phyloP scores from a whole-genome alignment of 179 eudicot species.

The Sideroxylon spinosum region DNA sequence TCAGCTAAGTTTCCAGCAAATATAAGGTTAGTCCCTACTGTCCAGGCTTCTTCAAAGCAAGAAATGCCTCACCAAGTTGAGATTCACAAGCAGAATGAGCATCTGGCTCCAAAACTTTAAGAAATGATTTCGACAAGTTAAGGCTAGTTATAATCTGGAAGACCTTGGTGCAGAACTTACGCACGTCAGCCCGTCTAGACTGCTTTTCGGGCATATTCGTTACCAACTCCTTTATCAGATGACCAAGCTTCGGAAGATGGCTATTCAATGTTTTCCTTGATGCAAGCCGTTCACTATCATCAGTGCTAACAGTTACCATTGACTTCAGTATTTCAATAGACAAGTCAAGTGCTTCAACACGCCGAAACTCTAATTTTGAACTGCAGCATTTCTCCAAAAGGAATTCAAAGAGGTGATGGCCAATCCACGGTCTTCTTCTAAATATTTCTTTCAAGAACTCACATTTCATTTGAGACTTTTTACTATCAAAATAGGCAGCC shows the following conservation, averaged over 20 bases:
- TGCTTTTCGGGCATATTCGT: constrained; percentile 78
- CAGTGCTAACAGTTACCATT: constrained; percentile 26
- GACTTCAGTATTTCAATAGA: constrained; percentile 48
- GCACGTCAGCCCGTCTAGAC: constrained; percentile 65
- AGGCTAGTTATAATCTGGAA: constrained; percentile 39
- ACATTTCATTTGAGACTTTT: constrained; percentile 66
- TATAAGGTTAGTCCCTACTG: constrained; percentile 1
- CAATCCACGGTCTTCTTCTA: constrained; percentile 79
- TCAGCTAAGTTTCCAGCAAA: constrained; percentile 1
- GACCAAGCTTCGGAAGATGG: constrained; percentile 44
- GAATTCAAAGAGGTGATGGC: constrained; percentile 59
- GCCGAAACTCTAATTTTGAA: constrained; percentile 59
- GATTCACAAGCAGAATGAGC: constrained; percentile 58
- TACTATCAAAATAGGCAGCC: constrained; percentile 60
- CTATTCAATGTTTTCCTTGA: constrained; percentile 39
- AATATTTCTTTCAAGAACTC: constrained; percentile 74
- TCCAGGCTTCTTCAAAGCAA: constrained; percentile 48
- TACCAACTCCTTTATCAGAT: constrained; percentile 50
- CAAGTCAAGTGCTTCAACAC: constrained; percentile 74
- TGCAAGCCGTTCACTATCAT: constrained; percentile 28
- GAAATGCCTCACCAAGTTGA: constrained; percentile 67
- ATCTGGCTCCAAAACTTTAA: constrained; percentile 56
- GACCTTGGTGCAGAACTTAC: constrained; percentile 39
- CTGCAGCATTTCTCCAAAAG: constrained; percentile 57
- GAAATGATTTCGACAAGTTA: constrained; percentile 46